These are phyloP conservation scores for Umbelopsis ramanniana DNA, from an alignment of 192 early-diverging fungal genomes.

Conservation along the genomic window DNA sequence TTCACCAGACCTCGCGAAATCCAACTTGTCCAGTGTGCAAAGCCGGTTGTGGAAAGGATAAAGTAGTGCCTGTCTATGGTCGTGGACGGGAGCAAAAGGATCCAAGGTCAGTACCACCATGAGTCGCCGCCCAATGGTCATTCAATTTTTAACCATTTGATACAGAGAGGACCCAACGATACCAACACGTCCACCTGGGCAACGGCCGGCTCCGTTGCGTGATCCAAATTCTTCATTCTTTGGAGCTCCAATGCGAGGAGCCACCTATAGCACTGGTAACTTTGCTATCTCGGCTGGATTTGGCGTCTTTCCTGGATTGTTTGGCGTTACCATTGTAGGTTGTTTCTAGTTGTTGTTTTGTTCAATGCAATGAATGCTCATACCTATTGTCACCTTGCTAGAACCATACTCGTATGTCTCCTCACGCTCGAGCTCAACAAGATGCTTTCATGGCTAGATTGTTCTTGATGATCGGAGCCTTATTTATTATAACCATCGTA, in stretches of 20 bases:
- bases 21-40: constrained; percentile 86
- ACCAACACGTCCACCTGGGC: constrained; percentile 78
- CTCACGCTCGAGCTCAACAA: constrained; percentile 55
- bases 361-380: neutral
- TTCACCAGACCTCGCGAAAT: constrained; percentile 68
- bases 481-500: constrained; percentile 78
- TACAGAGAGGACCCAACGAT: constrained; percentile 46
- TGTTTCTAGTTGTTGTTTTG: neutral
- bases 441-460: constrained; percentile 82
- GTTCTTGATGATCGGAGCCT: constrained; percentile 80
- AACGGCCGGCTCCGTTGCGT: constrained; percentile 70
- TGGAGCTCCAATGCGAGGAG: constrained; percentile 32
- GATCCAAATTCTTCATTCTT: constrained; percentile 57
- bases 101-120: constrained; percentile 53
- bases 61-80: constrained; percentile 84
- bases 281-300: constrained; percentile 68
- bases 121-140: neutral
- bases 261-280: constrained; percentile 46
- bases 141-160: neutral
- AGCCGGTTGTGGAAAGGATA: constrained; percentile 81
- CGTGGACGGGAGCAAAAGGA: constrained; percentile 78
- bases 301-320: constrained; percentile 72
- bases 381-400: constrained; percentile 4
- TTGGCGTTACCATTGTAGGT: constrained; percentile 65
- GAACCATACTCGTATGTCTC: constrained; percentile 38